These are phyloP conservation scores for Kazachstania martiniae DNA, from an alignment of 805 yeast genomes.

Conservation along the genomic window DNA sequence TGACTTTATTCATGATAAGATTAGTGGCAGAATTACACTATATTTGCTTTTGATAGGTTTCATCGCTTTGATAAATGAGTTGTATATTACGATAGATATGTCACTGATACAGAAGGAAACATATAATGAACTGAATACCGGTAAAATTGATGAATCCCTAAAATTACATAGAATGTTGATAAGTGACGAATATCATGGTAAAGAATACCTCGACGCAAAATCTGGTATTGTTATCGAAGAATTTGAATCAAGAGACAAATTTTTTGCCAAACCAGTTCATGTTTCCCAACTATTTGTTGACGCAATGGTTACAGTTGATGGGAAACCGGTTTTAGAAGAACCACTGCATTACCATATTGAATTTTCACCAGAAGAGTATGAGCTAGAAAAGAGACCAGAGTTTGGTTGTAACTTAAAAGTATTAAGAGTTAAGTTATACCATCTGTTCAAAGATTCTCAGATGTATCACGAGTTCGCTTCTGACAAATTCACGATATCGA, in stretches of 20 bases:
- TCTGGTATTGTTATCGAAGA: slow-evolving; percentile 27
- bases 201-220: slow-evolving; percentile 23
- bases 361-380: slow-evolving; percentile 74
- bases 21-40: slow-evolving; percentile 28
- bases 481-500: slow-evolving; percentile 20
- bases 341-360: slow-evolving; percentile 57
- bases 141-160: slow-evolving; percentile 22
- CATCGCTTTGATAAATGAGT: slow-evolving; percentile 25
- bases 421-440: slow-evolving; percentile 45
- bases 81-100: slow-evolving; percentile 27
- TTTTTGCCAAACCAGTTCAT: slow-evolving; percentile 64
- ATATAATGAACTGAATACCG: slow-evolving; percentile 23
- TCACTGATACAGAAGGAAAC: slow-evolving; percentile 24
- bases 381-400: slow-evolving; percentile 46
- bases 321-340: slow-evolving; percentile 15
- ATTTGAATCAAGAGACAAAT: slow-evolving; percentile 43
- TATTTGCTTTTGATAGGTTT: slow-evolving; percentile 23
- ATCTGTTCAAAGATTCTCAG: slow-evolving; percentile 39
- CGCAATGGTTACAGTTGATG: slow-evolving; percentile 31
- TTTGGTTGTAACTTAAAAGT: slow-evolving; percentile 59
- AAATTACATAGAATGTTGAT: slow-evolving; percentile 22
- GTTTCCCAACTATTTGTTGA: slow-evolving; percentile 62
- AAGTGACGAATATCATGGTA: slow-evolving; percentile 26
- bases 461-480: slow-evolving; percentile 20
- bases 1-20: slow-evolving; percentile 15